A percentile compares a stretch with the other conserved stretches of the same genome.
Conservation (phyloP, 225 moss, liverwort and hornwort genomes). For the Ulota crispa region DNA sequence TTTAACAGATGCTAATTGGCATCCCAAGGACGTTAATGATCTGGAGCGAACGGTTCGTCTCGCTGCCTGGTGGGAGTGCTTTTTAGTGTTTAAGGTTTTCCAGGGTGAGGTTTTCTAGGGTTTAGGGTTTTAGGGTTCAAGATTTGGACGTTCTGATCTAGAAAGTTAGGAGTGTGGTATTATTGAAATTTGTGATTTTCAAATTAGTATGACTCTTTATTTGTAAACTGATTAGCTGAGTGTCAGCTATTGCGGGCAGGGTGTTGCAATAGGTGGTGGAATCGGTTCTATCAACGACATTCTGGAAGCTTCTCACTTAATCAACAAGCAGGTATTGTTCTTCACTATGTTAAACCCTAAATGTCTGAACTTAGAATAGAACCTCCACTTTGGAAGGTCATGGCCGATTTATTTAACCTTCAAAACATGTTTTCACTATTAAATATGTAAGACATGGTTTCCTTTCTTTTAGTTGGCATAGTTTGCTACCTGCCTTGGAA, state of each 20-base stretch:
- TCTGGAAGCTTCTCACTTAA: conserved; percentile 75
- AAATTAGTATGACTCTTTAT: background rate
- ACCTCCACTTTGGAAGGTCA: background rate
- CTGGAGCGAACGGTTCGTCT: conserved; percentile 78
- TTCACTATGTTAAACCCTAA: background rate
- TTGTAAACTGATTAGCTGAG: conserved; percentile 19
- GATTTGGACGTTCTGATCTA: background rate
- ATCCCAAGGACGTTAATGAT: conserved; percentile 57
- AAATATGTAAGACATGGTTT: background rate
- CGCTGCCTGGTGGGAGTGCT: background rate
- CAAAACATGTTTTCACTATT: background rate
- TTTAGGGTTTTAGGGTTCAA: background rate
- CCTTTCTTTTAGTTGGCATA: background rate
- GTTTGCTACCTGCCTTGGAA: background rate
- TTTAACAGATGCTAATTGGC: conserved; percentile 84
- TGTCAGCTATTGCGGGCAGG: conserved; percentile 44
- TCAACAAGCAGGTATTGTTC: conserved; percentile 61
- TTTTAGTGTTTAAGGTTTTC: conserved; percentile 14
- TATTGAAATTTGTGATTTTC: background rate
- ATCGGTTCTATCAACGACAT: conserved; percentile 94
- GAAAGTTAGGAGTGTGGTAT: background rate
- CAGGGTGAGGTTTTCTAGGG: background rate
- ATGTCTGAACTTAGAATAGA: background rate
- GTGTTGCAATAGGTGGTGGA: conserved; percentile 96
- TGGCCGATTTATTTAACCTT: background rate